These are phyloP conservation scores for Lobulomyces angularis DNA, from an alignment of 192 early-diverging fungal genomes.

Conservation along the genomic window DNA sequence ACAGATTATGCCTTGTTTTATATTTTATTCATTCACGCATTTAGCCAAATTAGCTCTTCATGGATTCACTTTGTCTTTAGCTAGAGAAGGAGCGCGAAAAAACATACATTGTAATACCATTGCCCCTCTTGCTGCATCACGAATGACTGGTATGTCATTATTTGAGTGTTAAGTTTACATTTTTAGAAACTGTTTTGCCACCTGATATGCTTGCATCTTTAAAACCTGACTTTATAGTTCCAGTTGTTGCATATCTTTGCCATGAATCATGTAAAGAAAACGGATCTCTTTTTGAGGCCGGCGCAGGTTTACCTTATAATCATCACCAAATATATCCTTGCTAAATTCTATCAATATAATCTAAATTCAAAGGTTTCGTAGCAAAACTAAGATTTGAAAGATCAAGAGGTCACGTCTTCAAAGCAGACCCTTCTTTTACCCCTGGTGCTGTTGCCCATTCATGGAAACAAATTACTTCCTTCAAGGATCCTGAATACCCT, in stretches of 20 bases:
- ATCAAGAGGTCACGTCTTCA: slow-evolving; percentile 78
- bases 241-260: slow-evolving; percentile 78
- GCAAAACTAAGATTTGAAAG: slow-evolving; percentile 89
- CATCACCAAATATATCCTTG: too few species aligned
- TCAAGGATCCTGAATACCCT: slow-evolving; percentile 53
- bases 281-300: slow-evolving; percentile 90
- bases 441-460: slow-evolving; percentile 68
- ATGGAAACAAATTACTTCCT: slow-evolving; percentile 63
- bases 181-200: slow-evolving; percentile 84
- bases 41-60: slow-evolving; percentile 88
- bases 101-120: slow-evolving; percentile 89
- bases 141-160: slow-evolving; percentile 58
- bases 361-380: too few species aligned
- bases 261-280: slow-evolving; percentile 68
- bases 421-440: slow-evolving; percentile 71
- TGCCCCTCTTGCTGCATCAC: slow-evolving; percentile 91
- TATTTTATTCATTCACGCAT: not conserved
- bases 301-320: too few species aligned
- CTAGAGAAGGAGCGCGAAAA: slow-evolving; percentile 86
- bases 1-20: slow-evolving; percentile 1
- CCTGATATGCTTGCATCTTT: slow-evolving; percentile 88
- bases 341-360: too few species aligned
- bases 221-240: slow-evolving; percentile 93
- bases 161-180: too few species aligned
- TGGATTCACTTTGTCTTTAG: slow-evolving; percentile 81